These are phyloP conservation scores for Kwoniella pini DNA, from an alignment of 768 basidiomycete species.

Conservation along the genomic window DNA sequence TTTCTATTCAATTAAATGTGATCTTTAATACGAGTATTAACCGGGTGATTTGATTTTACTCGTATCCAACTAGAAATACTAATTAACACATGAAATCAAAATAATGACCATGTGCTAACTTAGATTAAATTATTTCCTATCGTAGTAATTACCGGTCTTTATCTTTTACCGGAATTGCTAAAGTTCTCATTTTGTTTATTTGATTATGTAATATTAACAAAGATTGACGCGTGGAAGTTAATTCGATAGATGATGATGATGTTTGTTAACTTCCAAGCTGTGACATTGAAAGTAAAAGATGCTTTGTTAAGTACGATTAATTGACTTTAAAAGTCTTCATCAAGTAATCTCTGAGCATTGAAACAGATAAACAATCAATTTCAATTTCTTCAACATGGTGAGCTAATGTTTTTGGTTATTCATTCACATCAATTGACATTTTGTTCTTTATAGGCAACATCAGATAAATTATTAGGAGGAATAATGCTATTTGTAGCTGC, in stretches of 20 bases:
- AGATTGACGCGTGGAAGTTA: neutral
- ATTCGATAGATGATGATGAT: too few species aligned
- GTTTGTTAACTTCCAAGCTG: too few species aligned
- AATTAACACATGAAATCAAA: neutral
- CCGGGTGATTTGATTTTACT: neutral
- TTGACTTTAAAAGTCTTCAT: too few species aligned
- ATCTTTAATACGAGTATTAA: too few species aligned
- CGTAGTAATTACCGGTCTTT: constrained; percentile 8
- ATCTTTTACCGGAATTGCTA: neutral
- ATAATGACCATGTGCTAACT: neutral
- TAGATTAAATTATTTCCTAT: neutral
- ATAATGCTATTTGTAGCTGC: constrained; percentile 76
- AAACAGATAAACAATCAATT: too few species aligned
- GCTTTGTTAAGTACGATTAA: too few species aligned
- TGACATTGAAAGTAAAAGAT: too few species aligned
- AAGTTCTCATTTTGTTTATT: too few species aligned
- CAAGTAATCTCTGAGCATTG: too few species aligned
- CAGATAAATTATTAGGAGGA: constrained; percentile 78
- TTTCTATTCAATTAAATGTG: too few species aligned
- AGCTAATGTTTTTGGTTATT: neutral
- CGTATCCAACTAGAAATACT: neutral
- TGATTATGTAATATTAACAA: neutral
- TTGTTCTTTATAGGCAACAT: constrained; percentile 75
- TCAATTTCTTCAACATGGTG: neutral
- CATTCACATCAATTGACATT: too few species aligned